Base-by-base conservation (phyloP, 1,284 basidiomycete genomes). In the Ceratorhiza oryzae-sativae region DNA sequence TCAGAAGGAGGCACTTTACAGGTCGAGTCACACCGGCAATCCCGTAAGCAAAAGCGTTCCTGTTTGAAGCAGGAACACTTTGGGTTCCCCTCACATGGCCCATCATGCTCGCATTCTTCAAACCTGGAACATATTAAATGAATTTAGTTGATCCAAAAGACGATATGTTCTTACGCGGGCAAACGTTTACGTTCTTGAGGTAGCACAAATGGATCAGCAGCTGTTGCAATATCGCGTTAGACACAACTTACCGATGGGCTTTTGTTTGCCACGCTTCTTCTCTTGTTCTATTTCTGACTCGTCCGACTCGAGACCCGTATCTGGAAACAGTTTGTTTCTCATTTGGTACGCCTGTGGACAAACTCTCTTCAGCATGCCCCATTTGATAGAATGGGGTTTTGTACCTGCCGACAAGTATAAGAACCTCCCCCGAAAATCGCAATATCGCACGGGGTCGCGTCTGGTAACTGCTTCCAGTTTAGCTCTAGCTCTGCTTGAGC, bases 91-190 rank as follows among this genome's bases (percentile, higher is more conserved):
- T 20, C n/a, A 25, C 62, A 65, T 12, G 62, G 46, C 1, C 62
- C 62, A 39, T 27, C 45, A 23, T 65, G 62, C 20, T 65, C 62
- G 32, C 62, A 65, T 65, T 65, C 62, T 23, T 65, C 46, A 32
- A 53, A 34, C 13, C 62, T 65, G n/a, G 25, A 25, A 10, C 53
- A 12, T 13, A n/a, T 39, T 34, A 3, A 27, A 12, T 4, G 20
- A 20, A 41, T 8, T 42, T 60, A 39, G 34, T 25, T 25, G n/a
- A 10, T 45, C 10, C 20, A 8, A 23, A 4, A 12, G n/a, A n/a
- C n/a, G n/a, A n/a, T n/a, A n/a, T n/a, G n/a, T n/a, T 20, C 62
- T 32, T n/a, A 65, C 62, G 46, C 46, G n/a, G 62, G 46, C 1
- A 49, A 12, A 18, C 18, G 32, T 53, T 49, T 39, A 8, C 62